Base-by-base conservation (phyloP, 163 green algal genomes). In the Smithsoniella earleae region DNA sequence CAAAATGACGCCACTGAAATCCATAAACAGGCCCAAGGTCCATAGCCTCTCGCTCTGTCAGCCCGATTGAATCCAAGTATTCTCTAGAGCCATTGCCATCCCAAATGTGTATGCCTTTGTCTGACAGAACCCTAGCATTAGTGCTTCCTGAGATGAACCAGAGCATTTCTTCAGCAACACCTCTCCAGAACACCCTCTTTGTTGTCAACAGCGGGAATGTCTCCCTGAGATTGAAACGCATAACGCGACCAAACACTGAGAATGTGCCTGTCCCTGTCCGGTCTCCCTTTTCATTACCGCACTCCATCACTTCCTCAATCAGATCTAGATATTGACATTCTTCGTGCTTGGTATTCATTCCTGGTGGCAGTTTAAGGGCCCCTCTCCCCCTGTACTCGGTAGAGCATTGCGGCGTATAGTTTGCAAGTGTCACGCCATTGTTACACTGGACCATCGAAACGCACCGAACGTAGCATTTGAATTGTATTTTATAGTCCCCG, bases 1-100 rank as follows among this genome's bases (percentile, higher is more conserved):
- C 92, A 87, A 98, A 99, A 82, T 99, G 95, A 4, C 95, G 85
- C 95, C 95, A 99, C 87, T 99, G 95, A 82, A 98, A 99, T 79
- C 95, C 95, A 74, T 99, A 99, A 46, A 98, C 93, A 0, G 95
- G 94, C 2, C 95, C 95, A 52, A 99, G 82, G 78, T 99, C 95
- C 10, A 88, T 87, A 66, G 93, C 92, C 79, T 97, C 92, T 62
- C 85, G 82, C 77, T 96, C 74, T 0, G 4, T 25, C 5, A 96
- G 82, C 2, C 90, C 90, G 1, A 87, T 74, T 18, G 65, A 82
- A 79, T 96, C 91, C 27, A 98, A 84, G 82, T 92, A 98, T 72
- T 90, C 86, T 3, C 90, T 74, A 62, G 79, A 92, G 46, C 82
- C 89, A 83, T 99, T 98, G 78, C 92, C 92, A 73, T 99, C 93